Percentiles rank a stretch among this genome's conserved stretches.
Conservation (phyloP, 1,284 basidiomycete genomes). For the Trichosporon coremiiforme region DNA sequence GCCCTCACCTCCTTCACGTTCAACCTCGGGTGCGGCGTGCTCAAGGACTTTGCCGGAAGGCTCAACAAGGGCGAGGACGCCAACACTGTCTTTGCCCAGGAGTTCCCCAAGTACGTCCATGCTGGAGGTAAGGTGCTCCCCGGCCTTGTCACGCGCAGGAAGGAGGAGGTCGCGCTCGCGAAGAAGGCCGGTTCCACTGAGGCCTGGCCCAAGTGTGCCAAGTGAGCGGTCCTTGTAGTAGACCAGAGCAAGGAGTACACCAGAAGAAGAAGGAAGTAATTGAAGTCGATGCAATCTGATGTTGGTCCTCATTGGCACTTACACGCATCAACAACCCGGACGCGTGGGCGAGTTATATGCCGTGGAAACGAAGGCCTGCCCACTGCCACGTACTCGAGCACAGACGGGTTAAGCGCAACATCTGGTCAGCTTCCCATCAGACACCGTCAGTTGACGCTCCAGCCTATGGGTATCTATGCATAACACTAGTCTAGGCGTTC, state of each 20-base stretch:
- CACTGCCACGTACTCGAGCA: background rate
- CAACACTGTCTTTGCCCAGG: background rate
- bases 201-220: slow-evolving; percentile 9
- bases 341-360: no score
- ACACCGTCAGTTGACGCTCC: background rate
- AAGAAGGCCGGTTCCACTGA: background rate
- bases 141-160: slow-evolving; percentile 1
- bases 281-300: no score
- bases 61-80: slow-evolving; percentile 13
- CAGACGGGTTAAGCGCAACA: background rate
- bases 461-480: slow-evolving; percentile 21
- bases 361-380: no score
- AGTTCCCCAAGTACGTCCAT: slow-evolving; percentile 12
- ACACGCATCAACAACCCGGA: no score
- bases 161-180: slow-evolving; percentile 7
- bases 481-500: slow-evolving; percentile 28
- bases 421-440: no score
- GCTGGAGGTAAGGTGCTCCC: background rate
- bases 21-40: slow-evolving; percentile 18
- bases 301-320: no score
- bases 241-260: background rate
- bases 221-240: no score
- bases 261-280: background rate
- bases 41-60: background rate
- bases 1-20: slow-evolving; percentile 9